These are phyloP conservation scores for Boletus sp. DNA, from an alignment of 1,284 basidiomycete species.

Conservation along the genomic window DNA sequence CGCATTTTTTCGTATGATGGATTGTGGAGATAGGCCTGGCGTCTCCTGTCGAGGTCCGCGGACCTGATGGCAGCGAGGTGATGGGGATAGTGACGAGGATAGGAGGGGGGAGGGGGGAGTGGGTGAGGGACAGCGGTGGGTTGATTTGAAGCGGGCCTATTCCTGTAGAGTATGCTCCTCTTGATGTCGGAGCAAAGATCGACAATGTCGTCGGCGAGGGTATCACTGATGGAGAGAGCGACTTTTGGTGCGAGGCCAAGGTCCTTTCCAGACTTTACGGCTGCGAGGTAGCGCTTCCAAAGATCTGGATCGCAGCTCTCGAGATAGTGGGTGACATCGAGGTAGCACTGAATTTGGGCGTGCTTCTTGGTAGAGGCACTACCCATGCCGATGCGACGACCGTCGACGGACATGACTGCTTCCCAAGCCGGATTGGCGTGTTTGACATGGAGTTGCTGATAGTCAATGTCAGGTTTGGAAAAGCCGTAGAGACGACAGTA, in stretches of 20 bases:
- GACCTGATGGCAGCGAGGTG: conserved; percentile 50
- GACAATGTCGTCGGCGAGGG: conserved; percentile 71
- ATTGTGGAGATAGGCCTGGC: conserved; percentile 63
- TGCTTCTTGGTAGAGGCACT: conserved; percentile 69
- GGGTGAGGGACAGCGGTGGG: neutral
- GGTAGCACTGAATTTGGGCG: conserved; percentile 73
- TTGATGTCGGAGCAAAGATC: conserved; percentile 71
- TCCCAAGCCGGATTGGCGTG: conserved; percentile 56
- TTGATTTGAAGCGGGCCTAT: conserved; percentile 36
- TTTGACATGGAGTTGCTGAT: conserved; percentile 34
- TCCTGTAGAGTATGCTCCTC: conserved; percentile 47
- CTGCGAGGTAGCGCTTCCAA: conserved; percentile 71
- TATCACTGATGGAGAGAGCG: conserved; percentile 64
- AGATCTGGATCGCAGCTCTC: conserved; percentile 78
- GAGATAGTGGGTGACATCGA: conserved; percentile 86
- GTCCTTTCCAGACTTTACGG: conserved; percentile 60
- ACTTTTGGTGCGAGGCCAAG: conserved; percentile 72
- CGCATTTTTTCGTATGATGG: conserved; percentile 68
- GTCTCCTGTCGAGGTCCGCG: conserved; percentile 48
- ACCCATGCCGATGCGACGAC: conserved; percentile 78
- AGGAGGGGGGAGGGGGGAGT: conserved; percentile 5
- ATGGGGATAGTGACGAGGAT: conserved; percentile 19
- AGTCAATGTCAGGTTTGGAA: conserved; percentile 75
- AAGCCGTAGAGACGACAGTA: conserved; percentile 86
- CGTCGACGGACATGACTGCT: conserved; percentile 79